Evolutionary conservation across 331 rosid genomes (phyloP).

Genomic region (Rhamnella rubrinervis): DNA sequence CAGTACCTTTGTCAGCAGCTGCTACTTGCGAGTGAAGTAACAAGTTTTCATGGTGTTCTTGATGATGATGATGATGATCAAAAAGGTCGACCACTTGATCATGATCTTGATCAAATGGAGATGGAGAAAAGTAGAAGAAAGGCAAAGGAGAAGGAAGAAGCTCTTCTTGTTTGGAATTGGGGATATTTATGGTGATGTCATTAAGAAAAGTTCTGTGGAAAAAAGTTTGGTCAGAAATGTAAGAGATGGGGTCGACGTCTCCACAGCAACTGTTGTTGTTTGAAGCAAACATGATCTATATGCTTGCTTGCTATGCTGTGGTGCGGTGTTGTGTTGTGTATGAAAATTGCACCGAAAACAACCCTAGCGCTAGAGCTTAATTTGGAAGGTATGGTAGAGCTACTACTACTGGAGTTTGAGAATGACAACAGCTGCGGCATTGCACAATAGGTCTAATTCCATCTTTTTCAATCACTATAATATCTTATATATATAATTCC

Average conservation of each 20-base stretch:
- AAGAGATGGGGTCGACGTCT: slow-evolving; percentile 10
- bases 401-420: slow-evolving; percentile 19
- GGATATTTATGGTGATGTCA: slow-evolving; percentile 30
- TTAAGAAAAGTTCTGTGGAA: slow-evolving; percentile 30
- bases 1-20: slow-evolving; percentile 7
- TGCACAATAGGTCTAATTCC: neutral
- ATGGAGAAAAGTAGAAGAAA: slow-evolving; percentile 43
- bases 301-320: too few species aligned
- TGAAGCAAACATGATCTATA: slow-evolving; percentile 48
- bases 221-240: slow-evolving; percentile 33
- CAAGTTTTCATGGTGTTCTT: neutral
- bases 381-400: neutral
- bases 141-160: slow-evolving; percentile 30
- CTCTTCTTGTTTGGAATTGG: slow-evolving; percentile 26
- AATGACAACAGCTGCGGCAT: slow-evolving; percentile 23
- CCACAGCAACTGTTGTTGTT: slow-evolving; percentile 10
- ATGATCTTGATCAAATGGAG: neutral
- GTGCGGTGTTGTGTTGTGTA: too few species aligned
- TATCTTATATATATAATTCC: neutral
- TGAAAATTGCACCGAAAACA: neutral
- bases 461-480: neutral
- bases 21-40: too few species aligned
- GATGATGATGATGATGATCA: neutral
- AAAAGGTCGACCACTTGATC: neutral
- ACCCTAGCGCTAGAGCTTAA: neutral